Conservation (phyloP, 495 filamentous ascomycete genomes). For the Ramalina intermedia region DNA sequence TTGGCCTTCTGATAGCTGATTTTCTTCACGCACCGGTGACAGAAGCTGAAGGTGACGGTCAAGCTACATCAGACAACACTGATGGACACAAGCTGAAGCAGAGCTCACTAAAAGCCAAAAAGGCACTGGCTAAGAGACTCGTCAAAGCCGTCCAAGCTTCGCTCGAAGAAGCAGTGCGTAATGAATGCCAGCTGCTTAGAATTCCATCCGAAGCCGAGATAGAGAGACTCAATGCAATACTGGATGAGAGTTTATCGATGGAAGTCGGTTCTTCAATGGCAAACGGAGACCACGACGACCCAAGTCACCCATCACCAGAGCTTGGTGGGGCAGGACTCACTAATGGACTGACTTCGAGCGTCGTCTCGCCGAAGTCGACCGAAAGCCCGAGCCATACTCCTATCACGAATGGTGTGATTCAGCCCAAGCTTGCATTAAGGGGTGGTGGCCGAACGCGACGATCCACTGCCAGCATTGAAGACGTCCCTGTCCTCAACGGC, state of each 20-base stretch:
- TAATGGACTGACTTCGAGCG: no score
- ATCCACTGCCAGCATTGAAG: not conserved
- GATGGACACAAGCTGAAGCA: slow-evolving; percentile 35
- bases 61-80: slow-evolving; percentile 38
- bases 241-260: slow-evolving; percentile 41
- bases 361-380: no score
- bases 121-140: slow-evolving; percentile 66
- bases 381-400: no score
- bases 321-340: no score
- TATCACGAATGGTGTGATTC: no score
- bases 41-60: slow-evolving; percentile 36
- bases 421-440: not conserved
- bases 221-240: slow-evolving; percentile 56
- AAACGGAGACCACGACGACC: no score
- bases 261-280: no score
- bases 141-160: slow-evolving; percentile 63
- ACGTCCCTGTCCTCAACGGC: not conserved
- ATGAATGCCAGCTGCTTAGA: slow-evolving; percentile 63
- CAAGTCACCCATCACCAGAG: no score
- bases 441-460: not conserved
- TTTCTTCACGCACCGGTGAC: slow-evolving; percentile 46
- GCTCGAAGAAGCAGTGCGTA: slow-evolving; percentile 60
- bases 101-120: slow-evolving; percentile 48
- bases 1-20: slow-evolving; percentile 52
- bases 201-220: slow-evolving; percentile 54